A percentile compares a stretch with the other conserved stretches of the same genome.
phyloP scores from a whole-genome alignment of 78 protist genomes.

The Dictyostelium discoideum region DNA sequence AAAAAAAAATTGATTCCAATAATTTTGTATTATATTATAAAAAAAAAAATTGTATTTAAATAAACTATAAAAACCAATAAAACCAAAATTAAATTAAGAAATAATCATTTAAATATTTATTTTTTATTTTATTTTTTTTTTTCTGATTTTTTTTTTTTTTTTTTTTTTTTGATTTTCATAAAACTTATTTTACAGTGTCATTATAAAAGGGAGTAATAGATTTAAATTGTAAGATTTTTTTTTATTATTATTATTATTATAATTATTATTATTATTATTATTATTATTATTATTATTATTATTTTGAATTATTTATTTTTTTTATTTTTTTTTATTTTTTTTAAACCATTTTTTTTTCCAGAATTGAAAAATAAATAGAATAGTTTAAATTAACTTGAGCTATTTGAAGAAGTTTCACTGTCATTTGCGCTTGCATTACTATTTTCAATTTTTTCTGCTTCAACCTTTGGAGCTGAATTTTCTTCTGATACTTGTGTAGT shows the following conservation, averaged over 20 bases:
- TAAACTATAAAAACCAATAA: too few species aligned
- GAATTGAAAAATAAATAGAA: background rate
- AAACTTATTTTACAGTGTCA: background rate
- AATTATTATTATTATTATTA: too few species aligned
- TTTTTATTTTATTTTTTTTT: too few species aligned
- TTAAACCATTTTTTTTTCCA: background rate
- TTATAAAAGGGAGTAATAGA: background rate
- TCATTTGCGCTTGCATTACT: constrained; percentile 24
- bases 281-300: background rate
- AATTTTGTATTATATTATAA: too few species aligned
- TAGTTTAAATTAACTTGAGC: background rate
- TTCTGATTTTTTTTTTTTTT: too few species aligned
- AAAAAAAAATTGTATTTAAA: too few species aligned
- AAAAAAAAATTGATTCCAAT: too few species aligned
- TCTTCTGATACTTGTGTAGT: background rate
- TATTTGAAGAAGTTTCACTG: constrained; percentile 4
- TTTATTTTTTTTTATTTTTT: background rate
- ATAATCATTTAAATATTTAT: too few species aligned
- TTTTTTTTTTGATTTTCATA: too few species aligned
- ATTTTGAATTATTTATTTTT: background rate
- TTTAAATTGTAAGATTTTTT: background rate
- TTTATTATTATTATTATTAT: too few species aligned
- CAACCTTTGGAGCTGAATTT: background rate
- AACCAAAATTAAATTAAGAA: background rate
- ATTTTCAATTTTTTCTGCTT: constrained; percentile 18